Percentiles rank a stretch among this genome's conserved stretches.
Conservation (phyloP, 2,329 filamentous ascomycete species). For the Aureobasidium namibiae region DNA sequence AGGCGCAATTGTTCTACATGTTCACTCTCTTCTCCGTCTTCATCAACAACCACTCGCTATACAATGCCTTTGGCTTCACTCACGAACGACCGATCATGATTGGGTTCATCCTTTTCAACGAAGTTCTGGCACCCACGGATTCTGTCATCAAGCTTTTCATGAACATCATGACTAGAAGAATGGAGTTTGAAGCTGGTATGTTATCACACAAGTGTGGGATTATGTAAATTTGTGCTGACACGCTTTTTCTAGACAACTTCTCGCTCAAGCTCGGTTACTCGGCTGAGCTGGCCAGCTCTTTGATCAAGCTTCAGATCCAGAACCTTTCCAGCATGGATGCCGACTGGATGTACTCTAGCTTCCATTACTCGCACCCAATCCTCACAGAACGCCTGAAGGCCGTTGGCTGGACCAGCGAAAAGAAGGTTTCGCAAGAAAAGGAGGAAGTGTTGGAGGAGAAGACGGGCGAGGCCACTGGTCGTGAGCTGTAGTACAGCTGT, state of each 20-base stretch:
- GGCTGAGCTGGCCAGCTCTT: conserved; percentile 70
- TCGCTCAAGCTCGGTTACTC: conserved; percentile 78
- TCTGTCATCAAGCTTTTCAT: conserved; percentile 89
- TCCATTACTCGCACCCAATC: conserved; percentile 97
- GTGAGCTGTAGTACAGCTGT: conserved; percentile 54
- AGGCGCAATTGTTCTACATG: conserved; percentile 93
- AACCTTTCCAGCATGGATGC: conserved; percentile 98
- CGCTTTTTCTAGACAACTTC: conserved; percentile 57
- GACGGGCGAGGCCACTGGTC: conserved; percentile 62
- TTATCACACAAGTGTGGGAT: neutral
- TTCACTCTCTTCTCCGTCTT: conserved; percentile 96
- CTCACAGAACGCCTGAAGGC: conserved; percentile 87
- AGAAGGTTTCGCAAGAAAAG: conserved; percentile 44
- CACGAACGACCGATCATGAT: conserved; percentile 84
- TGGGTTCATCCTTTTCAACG: conserved; percentile 94
- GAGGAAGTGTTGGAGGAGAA: conserved; percentile 44
- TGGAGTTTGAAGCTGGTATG: conserved; percentile 86
- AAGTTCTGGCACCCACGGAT: conserved; percentile 90
- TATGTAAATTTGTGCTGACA: conserved; percentile 5
- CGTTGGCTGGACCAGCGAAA: conserved; percentile 71
- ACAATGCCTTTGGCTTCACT: conserved; percentile 82
- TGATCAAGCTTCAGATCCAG: conserved; percentile 97
- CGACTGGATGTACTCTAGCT: conserved; percentile 96
- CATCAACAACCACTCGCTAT: conserved; percentile 88
- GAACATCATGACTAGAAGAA: conserved; percentile 89